Evolutionary conservation across 2,329 filamentous ascomycete species (phyloP).

Genomic region (Chaetomium olivaceum): DNA sequence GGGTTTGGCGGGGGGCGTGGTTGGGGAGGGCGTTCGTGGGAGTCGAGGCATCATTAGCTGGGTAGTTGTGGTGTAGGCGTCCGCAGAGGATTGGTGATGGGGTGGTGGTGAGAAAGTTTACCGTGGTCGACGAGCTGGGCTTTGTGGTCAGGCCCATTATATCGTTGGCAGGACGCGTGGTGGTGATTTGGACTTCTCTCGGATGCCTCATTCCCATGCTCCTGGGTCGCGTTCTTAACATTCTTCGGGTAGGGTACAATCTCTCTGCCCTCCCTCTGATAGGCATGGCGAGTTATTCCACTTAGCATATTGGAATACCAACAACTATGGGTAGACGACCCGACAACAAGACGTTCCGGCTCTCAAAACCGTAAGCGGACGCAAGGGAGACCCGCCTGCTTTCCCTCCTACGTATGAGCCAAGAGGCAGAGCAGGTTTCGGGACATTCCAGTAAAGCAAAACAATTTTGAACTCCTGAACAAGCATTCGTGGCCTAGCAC

Average conservation of each 20-base stretch:
- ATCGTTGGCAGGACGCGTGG: background rate
- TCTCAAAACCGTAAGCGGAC: background rate
- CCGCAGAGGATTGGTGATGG: background rate
- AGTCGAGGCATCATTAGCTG: slow-evolving; percentile 3
- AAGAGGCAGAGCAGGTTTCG: background rate
- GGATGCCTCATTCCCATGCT: background rate
- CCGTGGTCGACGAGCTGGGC: no score
- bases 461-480: background rate
- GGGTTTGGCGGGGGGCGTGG: background rate
- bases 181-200: background rate
- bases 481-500: no score
- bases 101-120: background rate
- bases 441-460: background rate
- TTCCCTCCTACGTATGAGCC: background rate
- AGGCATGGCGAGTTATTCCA: no score
- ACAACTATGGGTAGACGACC: background rate
- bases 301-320: no score
- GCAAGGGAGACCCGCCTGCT: background rate
- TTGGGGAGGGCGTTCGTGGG: slow-evolving; percentile 10
- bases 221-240: background rate
- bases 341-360: background rate
- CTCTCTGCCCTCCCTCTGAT: no score
- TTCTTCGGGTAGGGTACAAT: background rate
- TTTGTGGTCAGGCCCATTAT: background rate
- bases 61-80: background rate